phyloP scores from a whole-genome alignment of 2,329 filamentous ascomycete genomes.

The Alternaria sp. region DNA sequence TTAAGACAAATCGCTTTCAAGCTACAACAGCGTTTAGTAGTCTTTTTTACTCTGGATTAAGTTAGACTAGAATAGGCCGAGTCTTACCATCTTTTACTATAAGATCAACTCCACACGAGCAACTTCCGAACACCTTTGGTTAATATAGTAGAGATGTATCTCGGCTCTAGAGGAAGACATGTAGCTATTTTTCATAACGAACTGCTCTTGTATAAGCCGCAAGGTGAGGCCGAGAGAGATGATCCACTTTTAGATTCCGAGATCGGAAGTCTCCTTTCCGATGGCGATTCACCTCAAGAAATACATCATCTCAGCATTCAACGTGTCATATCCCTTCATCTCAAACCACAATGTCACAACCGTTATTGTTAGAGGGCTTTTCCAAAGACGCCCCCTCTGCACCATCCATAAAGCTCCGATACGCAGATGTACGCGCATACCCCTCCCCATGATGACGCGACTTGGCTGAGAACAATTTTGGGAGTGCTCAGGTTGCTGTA shows the following conservation, averaged over 20 bases:
- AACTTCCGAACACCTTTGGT: too few relatives aligned
- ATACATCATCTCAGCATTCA: neutral
- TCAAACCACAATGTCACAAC: neutral
- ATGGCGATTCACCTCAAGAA: neutral
- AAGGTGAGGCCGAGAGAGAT: neutral
- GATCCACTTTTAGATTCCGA: neutral
- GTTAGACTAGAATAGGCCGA: too few relatives aligned
- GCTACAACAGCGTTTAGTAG: too few relatives aligned
- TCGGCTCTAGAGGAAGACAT: too few relatives aligned
- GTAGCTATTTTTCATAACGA: too few relatives aligned
- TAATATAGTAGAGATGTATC: too few relatives aligned
- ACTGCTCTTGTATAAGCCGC: too few relatives aligned
- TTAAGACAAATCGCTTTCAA: too few relatives aligned
- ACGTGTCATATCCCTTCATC: neutral
- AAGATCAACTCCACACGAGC: too few relatives aligned
- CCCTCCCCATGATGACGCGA: neutral
- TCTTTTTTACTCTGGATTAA: fast-evolving
- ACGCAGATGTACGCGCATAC: constrained; percentile 9
- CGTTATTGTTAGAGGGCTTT: neutral
- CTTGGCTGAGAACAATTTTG: neutral
- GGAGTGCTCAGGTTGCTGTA: constrained; percentile 37
- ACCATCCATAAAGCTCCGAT: neutral
- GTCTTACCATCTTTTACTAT: too few relatives aligned
- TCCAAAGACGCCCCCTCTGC: neutral
- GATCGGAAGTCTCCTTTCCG: neutral